phyloP scores from a whole-genome alignment of 495 filamentous ascomycete genomes.

The Terfezia claveryi region DNA sequence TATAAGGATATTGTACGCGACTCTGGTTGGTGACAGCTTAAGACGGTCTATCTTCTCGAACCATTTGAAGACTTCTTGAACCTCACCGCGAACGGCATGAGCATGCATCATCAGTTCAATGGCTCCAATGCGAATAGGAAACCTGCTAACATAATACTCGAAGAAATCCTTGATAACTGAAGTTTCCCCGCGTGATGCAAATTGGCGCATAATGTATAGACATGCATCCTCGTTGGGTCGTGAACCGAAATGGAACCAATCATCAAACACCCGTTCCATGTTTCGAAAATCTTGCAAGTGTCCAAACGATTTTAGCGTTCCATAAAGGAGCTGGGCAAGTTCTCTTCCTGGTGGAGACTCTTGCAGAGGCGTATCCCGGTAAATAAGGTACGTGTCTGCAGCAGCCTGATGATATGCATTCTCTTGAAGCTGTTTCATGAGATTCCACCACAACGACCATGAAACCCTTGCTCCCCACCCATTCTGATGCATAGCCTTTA shows the following conservation, averaged over 20 bases:
- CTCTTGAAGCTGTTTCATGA: slow-evolving; percentile 5
- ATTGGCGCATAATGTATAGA: slow-evolving; percentile 27
- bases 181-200: slow-evolving; percentile 33
- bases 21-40: slow-evolving; percentile 28
- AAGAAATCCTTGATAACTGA: slow-evolving; percentile 37
- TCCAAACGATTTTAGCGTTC: slow-evolving; percentile 25
- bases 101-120: slow-evolving; percentile 20
- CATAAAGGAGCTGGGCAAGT: slow-evolving; percentile 17
- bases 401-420: slow-evolving; percentile 3
- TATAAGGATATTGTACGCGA: slow-evolving; percentile 58
- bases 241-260: slow-evolving; percentile 27
- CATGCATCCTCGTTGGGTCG: slow-evolving; percentile 25
- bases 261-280: slow-evolving; percentile 31
- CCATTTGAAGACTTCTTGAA: slow-evolving; percentile 30
- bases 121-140: slow-evolving; percentile 4
- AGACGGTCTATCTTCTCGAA: slow-evolving; percentile 35
- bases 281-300: slow-evolving; percentile 22
- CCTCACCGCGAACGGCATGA: slow-evolving; percentile 33
- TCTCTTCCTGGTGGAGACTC: slow-evolving; percentile 11
- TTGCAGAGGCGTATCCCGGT: slow-evolving; percentile 9
- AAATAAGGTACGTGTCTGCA: slow-evolving; percentile 12
- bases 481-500: not conserved
- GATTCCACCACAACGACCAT: not conserved
- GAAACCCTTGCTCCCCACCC: not conserved
- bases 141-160: slow-evolving; percentile 28